Conservation (phyloP, 495 filamentous ascomycete species). For the Penicillium canescens region DNA sequence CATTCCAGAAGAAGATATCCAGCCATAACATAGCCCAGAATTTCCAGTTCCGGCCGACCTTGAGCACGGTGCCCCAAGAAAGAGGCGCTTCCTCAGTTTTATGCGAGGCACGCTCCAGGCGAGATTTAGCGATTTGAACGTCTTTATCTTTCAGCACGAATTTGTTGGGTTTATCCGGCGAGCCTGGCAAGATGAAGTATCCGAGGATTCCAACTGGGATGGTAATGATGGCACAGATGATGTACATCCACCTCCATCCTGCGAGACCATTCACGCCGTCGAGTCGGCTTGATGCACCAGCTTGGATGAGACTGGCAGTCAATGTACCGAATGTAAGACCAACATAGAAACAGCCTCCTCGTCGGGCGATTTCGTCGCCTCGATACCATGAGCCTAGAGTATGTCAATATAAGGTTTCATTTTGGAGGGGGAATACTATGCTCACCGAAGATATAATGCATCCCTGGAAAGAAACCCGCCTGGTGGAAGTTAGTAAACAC, state of each 20-base stretch:
- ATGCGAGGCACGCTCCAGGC: conserved; percentile 29
- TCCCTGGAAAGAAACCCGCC: conserved; percentile 45
- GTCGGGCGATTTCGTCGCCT: conserved; percentile 40
- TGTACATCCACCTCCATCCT: conserved; percentile 58
- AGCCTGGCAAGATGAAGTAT: conserved; percentile 38
- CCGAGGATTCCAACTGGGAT: conserved; percentile 48
- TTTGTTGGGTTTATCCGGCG: conserved; percentile 45
- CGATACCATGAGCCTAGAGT: conserved; percentile 41
- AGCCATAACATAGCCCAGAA: conserved; percentile 44
- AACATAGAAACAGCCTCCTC: conserved; percentile 51
- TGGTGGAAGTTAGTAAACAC: conserved; percentile 11
- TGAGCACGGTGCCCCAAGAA: conserved; percentile 25
- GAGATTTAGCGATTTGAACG: conserved; percentile 28
- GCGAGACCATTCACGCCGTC: conserved; percentile 47
- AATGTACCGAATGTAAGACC: conserved; percentile 49
- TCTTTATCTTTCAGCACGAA: conserved; percentile 41
- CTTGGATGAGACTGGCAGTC: conserved; percentile 52
- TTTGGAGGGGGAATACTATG: conserved; percentile 46
- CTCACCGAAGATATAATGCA: conserved; percentile 49
- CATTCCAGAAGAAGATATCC: conserved; percentile 54
- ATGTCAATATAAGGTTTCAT: conserved; percentile 19
- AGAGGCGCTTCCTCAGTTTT: conserved; percentile 26
- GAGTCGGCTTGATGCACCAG: conserved; percentile 40
- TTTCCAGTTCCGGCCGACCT: conserved; percentile 29
- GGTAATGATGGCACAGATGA: conserved; percentile 52